Base-by-base conservation (phyloP, 352 stramenopile species). In the Phytophthora macrochlamydospora region DNA sequence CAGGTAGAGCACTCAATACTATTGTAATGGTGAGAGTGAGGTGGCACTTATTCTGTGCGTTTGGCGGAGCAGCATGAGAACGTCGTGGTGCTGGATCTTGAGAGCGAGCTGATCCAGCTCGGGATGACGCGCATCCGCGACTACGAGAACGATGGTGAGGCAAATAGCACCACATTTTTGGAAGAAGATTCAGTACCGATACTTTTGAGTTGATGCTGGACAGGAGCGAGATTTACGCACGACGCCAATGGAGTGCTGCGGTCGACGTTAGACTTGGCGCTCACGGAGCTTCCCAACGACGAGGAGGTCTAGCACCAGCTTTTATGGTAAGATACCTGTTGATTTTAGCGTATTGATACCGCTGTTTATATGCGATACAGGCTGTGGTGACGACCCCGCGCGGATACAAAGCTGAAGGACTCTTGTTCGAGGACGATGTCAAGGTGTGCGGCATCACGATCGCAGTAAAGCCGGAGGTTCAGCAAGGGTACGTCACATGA, bases 61-160 rank as follows among this genome's bases (percentile, higher is more conserved):
- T 56, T 30, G 11, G 14, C 31, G 30, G 40, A 67, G 35, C 69
- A 95, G 87, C 87, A 95, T 56, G 85, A 94, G 60, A 95, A 95
- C 54, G 86, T 95, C 33, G 85, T 92, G 42, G 86, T 94, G 59
- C 62, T 95, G 49, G 87, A 94, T 40, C 62, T 95, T 2, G 87
- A 95, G 69, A 93, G 83, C 66, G 87, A 95, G 62, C 64, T 92
- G n/a, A 83, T 95, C 33, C 85, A 94, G 67, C 73, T 93, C 28
- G 83, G 85, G 35, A 92, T 95, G 67, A 90, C 85, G 30, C 75
- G 83, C n/a, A 78, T 95, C 49, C 87, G 87, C 49, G 81, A 91
- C 66, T 87, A 80, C 57, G 76, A 89, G 46, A 92, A 91, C 55
- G 69, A 79, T 50, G 85, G 85, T 85, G 46, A n/a, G 54, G 38